Evolutionary conservation across 805 yeast species (phyloP).

Genomic region (Ogataea glucozyma): DNA sequence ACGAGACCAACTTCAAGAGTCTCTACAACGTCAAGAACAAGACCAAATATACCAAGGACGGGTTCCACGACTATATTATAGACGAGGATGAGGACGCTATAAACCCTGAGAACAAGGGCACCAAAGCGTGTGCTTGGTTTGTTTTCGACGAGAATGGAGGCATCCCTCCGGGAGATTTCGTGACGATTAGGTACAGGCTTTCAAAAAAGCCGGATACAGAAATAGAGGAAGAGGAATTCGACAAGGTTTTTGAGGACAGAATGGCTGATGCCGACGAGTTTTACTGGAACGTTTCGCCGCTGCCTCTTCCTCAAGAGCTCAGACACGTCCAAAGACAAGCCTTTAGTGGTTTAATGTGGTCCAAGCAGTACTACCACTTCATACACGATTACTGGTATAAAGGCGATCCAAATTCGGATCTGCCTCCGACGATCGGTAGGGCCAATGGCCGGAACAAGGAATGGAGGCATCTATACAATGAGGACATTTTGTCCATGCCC

Average conservation of each 20-base stretch:
- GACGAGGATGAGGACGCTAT: conserved; percentile 58
- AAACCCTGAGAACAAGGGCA: conserved; percentile 73
- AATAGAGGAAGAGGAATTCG: conserved; percentile 74
- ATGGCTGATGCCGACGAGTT: conserved; percentile 90
- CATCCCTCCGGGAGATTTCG: conserved; percentile 85
- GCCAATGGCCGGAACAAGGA: conserved; percentile 85
- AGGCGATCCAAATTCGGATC: conserved; percentile 77
- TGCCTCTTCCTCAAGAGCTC: conserved; percentile 78
- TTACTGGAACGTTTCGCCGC: conserved; percentile 84
- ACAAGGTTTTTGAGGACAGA: conserved; percentile 64
- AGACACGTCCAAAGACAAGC: conserved; percentile 90
- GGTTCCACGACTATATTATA: conserved; percentile 81
- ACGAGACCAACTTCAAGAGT: conserved; percentile 74
- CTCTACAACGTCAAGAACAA: conserved; percentile 67
- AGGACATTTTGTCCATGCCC: conserved; percentile 85
- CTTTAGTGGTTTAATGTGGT: conserved; percentile 91
- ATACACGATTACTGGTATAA: conserved; percentile 82
- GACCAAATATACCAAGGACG: conserved; percentile 73
- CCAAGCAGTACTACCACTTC: conserved; percentile 87
- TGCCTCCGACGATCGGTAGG: conserved; percentile 78
- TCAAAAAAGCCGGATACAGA: conserved; percentile 34
- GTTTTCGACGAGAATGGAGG: conserved; percentile 74
- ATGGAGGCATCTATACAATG: conserved; percentile 87
- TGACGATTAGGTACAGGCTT: conserved; percentile 77
- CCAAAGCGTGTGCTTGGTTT: conserved; percentile 85